These are phyloP conservation scores for Magnolia officinalis DNA, from an alignment of 164 flowering plant species.

Conservation along the genomic window DNA sequence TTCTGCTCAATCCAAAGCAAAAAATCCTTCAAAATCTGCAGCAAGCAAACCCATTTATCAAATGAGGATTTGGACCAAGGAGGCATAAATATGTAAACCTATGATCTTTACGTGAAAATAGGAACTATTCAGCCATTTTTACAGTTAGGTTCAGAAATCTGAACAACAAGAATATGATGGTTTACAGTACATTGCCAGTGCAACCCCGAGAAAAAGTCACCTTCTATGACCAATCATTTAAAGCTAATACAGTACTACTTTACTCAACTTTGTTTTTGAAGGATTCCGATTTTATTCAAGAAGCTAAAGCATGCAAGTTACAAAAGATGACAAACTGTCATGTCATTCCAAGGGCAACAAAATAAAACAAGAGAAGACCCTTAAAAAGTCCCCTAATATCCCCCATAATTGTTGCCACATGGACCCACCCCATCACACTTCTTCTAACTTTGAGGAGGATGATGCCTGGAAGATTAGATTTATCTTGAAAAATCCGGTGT, in stretches of 20 bases:
- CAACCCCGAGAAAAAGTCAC: not conserved
- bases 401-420: too few relatives aligned
- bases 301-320: too few relatives aligned
- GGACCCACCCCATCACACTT: too few relatives aligned
- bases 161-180: not conserved
- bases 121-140: not conserved
- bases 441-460: too few relatives aligned
- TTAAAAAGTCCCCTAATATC: too few relatives aligned
- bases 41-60: not conserved
- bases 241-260: not conserved
- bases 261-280: too few relatives aligned
- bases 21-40: conserved; percentile 78
- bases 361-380: too few relatives aligned
- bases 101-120: not conserved
- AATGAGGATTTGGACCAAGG: not conserved
- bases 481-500: too few relatives aligned
- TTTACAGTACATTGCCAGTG: not conserved
- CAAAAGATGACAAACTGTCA: too few relatives aligned
- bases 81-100: not conserved
- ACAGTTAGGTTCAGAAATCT: not conserved
- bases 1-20: conserved; percentile 65
- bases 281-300: too few relatives aligned
- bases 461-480: too few relatives aligned
- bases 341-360: too few relatives aligned
- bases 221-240: not conserved